Conservation (phyloP, 2,329 filamentous ascomycete species). For the Triangularia setosa region DNA sequence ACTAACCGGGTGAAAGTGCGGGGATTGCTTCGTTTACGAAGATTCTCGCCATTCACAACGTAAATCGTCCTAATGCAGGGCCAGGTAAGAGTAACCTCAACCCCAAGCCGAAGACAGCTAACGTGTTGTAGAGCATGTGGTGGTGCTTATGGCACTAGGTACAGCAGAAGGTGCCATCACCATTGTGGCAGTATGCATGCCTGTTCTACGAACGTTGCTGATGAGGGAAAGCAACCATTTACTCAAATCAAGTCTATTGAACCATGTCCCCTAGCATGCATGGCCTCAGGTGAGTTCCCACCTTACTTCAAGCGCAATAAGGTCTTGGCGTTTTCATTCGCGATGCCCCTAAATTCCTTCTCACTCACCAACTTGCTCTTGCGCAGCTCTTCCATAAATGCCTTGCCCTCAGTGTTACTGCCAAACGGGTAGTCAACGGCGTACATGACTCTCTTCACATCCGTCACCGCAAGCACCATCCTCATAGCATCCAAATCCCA, state of each 20-base stretch:
- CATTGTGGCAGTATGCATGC: conserved; percentile 12
- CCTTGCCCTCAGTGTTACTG: conserved; percentile 43
- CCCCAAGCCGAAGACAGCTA: neutral
- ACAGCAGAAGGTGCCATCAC: conserved; percentile 14
- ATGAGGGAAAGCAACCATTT: neutral
- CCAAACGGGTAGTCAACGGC: conserved; percentile 57
- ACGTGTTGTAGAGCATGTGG: neutral
- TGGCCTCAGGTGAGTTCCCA: neutral
- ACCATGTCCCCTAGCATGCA: neutral
- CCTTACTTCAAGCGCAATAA: conserved; percentile 33
- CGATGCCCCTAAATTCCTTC: conserved; percentile 47
- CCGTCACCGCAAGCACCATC: conserved; percentile 34
- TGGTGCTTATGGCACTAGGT: conserved; percentile 4
- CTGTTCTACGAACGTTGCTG: conserved; percentile 1
- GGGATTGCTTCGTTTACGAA: conserved; percentile 11
- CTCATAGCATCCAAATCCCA: conserved; percentile 47
- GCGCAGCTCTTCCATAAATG: conserved; percentile 46
- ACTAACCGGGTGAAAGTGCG: neutral
- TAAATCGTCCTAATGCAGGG: neutral
- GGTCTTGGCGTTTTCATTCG: conserved; percentile 47
- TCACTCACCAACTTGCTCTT: conserved; percentile 45
- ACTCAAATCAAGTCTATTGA: neutral
- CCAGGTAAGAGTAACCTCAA: neutral
- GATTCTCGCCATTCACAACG: conserved; percentile 1
- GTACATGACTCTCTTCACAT: conserved; percentile 49